phyloP scores from a whole-genome alignment of 2,329 filamentous ascomycete genomes.

The Plectosphaerella sp. region DNA sequence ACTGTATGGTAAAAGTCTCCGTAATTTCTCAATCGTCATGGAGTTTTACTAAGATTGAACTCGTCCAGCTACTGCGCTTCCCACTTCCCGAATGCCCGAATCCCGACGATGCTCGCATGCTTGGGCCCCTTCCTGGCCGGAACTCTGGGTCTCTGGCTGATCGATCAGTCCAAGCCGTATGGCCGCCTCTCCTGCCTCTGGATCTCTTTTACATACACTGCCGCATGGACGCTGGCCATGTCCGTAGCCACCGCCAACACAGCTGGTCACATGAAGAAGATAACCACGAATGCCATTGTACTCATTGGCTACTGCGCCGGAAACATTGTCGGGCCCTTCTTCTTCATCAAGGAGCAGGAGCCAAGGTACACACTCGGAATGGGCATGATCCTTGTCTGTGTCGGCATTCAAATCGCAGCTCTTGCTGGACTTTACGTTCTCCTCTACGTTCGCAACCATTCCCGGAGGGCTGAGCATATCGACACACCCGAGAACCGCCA shows the following conservation, averaged over 20 bases:
- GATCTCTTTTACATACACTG: constrained; percentile 20
- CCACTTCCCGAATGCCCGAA: constrained; percentile 8
- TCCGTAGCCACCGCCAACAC: constrained; percentile 24
- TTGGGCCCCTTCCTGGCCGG: constrained; percentile 11
- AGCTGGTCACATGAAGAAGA: constrained; percentile 49
- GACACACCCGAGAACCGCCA: constrained; percentile 2
- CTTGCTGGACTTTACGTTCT: constrained; percentile 1
- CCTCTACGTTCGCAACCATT: constrained; percentile 5
- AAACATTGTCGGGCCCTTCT: constrained; percentile 57
- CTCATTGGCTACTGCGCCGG: constrained; percentile 45
- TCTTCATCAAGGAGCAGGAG: constrained; percentile 52
- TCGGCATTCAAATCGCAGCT: constrained; percentile 7
- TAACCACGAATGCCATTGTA: constrained; percentile 43
- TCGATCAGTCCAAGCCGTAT: constrained; percentile 9
- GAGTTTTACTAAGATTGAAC: background rate
- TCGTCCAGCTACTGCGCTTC: constrained; percentile 5
- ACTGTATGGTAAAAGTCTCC: too few relatives aligned
- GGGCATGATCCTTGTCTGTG: constrained; percentile 14
- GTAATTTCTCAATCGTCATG: too few relatives aligned
- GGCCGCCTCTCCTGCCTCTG: constrained; percentile 19
- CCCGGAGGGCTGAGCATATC: constrained; percentile 3
- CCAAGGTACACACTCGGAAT: constrained; percentile 46
- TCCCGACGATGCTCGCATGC: constrained; percentile 12
- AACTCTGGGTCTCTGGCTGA: constrained; percentile 10
- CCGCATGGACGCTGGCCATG: constrained; percentile 8